Evolutionary conservation across 805 yeast genomes (phyloP).

Genomic region (Zygosaccharomyces lentus): DNA sequence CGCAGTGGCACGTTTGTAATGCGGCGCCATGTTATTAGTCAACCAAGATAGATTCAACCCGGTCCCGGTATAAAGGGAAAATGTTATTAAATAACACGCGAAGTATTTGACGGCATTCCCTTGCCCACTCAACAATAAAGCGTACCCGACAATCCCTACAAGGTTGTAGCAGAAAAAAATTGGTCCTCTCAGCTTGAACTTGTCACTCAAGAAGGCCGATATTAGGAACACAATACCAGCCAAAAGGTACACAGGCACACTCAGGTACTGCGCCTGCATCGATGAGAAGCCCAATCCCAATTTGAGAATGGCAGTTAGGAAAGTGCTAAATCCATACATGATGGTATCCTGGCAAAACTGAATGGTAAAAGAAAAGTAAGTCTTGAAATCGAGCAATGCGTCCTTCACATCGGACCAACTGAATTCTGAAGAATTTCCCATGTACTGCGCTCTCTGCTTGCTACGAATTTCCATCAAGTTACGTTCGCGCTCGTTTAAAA

Average conservation of each 20-base stretch:
- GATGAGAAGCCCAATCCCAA: conserved; percentile 21
- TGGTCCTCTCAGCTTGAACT: conserved; percentile 32
- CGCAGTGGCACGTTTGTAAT: conserved; percentile 41
- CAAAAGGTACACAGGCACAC: conserved; percentile 39
- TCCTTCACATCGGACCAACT: conserved; percentile 33
- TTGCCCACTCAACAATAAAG: conserved; percentile 30
- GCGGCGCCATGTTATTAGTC: conserved; percentile 41
- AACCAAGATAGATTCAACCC: conserved; percentile 44
- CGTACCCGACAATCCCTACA: conserved; percentile 35
- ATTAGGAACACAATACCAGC: conserved; percentile 31
- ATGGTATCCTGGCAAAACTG: conserved; percentile 44
- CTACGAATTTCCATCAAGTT: conserved; percentile 27
- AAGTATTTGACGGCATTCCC: conserved; percentile 36
- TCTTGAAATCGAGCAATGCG: conserved; percentile 38
- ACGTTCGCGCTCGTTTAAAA: conserved; percentile 33
- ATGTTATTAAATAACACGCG: conserved; percentile 37
- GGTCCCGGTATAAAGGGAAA: conserved; percentile 37
- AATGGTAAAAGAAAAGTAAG: conserved; percentile 35
- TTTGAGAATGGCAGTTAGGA: conserved; percentile 40
- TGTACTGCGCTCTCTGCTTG: conserved; percentile 26
- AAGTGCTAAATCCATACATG: conserved; percentile 42
- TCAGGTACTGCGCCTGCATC: conserved; percentile 38
- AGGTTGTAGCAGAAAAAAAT: conserved; percentile 28
- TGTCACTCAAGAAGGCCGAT: conserved; percentile 32
- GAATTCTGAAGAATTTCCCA: conserved; percentile 26